Conservation (phyloP, 306 rosid genomes). For the Macrotyloma uniflorum region DNA sequence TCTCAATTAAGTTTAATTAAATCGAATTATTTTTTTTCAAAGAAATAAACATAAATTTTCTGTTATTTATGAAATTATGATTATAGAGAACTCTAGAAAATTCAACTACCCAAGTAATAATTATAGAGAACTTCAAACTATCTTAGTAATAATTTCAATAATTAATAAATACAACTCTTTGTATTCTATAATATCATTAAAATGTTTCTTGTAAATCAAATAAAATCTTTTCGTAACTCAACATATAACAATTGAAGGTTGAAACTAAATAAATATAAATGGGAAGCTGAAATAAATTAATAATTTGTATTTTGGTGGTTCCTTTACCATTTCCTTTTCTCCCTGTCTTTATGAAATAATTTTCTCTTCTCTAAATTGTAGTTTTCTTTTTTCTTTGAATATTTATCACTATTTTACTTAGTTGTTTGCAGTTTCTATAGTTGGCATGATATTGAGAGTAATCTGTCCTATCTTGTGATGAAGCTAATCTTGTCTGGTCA, state of each 20-base stretch:
- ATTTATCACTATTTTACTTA: not conserved
- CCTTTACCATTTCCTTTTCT: not conserved
- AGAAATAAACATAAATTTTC: not conserved
- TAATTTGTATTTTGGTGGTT: not conserved
- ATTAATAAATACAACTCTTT: too few species aligned
- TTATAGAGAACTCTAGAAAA: too few species aligned
- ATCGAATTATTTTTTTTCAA: not conserved
- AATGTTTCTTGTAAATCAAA: too few species aligned
- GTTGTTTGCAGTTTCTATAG: not conserved
- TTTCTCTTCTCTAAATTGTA: not conserved
- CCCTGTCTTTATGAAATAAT: not conserved
- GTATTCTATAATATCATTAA: too few species aligned
- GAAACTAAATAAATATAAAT: not conserved
- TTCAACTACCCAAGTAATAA: too few species aligned
- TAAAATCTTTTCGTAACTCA: too few species aligned
- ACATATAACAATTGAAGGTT: not conserved
- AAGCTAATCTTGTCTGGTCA: slow-evolving; percentile 15
- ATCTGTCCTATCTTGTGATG: slow-evolving; percentile 6
- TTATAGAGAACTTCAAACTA: too few species aligned
- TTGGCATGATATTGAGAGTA: not conserved
- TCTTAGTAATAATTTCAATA: too few species aligned
- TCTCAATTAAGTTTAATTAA: not conserved
- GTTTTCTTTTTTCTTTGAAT: not conserved
- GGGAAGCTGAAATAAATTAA: not conserved
- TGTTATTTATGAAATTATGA: not conserved